A percentile compares a stretch with the other conserved stretches of the same genome.
These are phyloP conservation scores for Poterioochromonas sp. DNA, from an alignment of 352 stramenopile species.

Conservation along the genomic window DNA sequence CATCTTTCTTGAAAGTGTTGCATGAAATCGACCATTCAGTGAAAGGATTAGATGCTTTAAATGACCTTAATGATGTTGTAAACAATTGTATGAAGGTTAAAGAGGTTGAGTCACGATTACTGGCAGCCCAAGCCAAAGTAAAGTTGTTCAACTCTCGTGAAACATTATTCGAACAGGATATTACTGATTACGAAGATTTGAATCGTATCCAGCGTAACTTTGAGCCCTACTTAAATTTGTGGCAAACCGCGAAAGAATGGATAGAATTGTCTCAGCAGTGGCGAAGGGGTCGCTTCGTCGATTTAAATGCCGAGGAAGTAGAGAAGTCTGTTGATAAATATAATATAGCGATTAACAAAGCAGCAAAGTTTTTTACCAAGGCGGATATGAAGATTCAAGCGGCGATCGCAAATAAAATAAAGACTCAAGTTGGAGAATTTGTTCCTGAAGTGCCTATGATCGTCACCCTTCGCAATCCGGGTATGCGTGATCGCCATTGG, in stretches of 20 bases:
- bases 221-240: slow-evolving; percentile 76
- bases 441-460: slow-evolving; percentile 65
- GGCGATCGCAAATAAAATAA: slow-evolving; percentile 73
- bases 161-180: slow-evolving; percentile 65
- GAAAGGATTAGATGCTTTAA: slow-evolving; percentile 27
- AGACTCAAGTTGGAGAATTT: slow-evolving; percentile 72
- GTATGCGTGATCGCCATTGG: slow-evolving; percentile 84
- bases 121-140: slow-evolving; percentile 70
- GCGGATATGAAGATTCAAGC: slow-evolving; percentile 64
- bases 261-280: slow-evolving; percentile 68
- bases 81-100: slow-evolving; percentile 46
- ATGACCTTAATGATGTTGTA: slow-evolving; percentile 32
- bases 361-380: slow-evolving; percentile 79
- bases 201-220: slow-evolving; percentile 75
- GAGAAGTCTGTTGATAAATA: slow-evolving; percentile 66
- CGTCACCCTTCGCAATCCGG: slow-evolving; percentile 71
- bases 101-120: slow-evolving; percentile 72
- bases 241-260: slow-evolving; percentile 77
- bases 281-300: slow-evolving; percentile 64
- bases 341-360: slow-evolving; percentile 62
- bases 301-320: slow-evolving; percentile 77
- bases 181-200: slow-evolving; percentile 78
- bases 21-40: slow-evolving; percentile 67
- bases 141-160: slow-evolving; percentile 81
- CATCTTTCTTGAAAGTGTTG: slow-evolving; percentile 25